Conservation (phyloP, 2,329 filamentous ascomycete genomes). For the Phaeosphaeriaceae sp. region DNA sequence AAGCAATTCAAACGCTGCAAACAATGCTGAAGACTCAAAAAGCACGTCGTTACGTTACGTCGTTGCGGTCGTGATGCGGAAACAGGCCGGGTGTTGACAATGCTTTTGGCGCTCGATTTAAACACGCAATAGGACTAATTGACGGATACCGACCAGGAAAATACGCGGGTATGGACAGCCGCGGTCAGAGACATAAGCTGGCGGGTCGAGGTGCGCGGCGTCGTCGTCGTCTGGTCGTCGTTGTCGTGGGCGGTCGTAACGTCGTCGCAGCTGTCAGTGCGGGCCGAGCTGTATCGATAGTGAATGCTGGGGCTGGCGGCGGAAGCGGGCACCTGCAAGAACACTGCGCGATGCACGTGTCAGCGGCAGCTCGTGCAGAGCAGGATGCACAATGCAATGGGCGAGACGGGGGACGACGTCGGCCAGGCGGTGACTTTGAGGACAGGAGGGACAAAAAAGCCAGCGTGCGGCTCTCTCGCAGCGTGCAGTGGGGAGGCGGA, state of each 20-base stretch:
- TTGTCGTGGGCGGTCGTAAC: conserved; percentile 38
- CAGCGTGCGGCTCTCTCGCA: conserved; percentile 34
- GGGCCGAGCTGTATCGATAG: conserved; percentile 42
- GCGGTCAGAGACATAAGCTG: conserved; percentile 29
- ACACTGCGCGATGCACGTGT: conserved; percentile 35
- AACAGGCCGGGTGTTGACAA: conserved; percentile 26
- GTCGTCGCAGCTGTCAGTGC: conserved; percentile 42
- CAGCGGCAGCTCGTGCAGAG: conserved; percentile 25
- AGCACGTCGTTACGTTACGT: conserved; percentile 51
- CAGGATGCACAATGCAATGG: conserved; percentile 15
- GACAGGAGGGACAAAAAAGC: conserved; percentile 21
- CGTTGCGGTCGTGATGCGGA: conserved; percentile 49
- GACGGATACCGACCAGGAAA: conserved; percentile 35
- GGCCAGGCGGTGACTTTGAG: conserved; percentile 25
- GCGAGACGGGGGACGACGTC: conserved; percentile 14
- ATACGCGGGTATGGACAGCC: conserved; percentile 29
- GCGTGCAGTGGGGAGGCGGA: conserved; percentile 43
- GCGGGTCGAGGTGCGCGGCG: conserved; percentile 15
- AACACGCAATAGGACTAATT: conserved; percentile 39
- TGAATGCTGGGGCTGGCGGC: conserved; percentile 34
- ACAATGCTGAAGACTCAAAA: conserved; percentile 48
- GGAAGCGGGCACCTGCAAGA: conserved; percentile 30
- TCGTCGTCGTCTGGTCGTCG: conserved; percentile 21
- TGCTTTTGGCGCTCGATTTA: conserved; percentile 42
- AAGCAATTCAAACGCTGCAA: conserved; percentile 43